Conservation (phyloP, 345 rosid genomes). For the Isatis tinctoria region DNA sequence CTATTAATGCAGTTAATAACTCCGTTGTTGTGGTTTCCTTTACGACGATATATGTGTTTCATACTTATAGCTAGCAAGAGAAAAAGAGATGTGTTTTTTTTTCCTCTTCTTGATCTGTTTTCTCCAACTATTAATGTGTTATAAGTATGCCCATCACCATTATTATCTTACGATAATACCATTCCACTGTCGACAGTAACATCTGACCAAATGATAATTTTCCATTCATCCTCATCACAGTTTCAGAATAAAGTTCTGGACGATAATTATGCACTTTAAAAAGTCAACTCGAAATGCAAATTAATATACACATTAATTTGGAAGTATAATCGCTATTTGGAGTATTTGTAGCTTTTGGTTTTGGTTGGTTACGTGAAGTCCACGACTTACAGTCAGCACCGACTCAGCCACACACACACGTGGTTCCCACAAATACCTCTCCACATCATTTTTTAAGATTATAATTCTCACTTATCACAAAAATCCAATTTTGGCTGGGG, state of each 20-base stretch:
- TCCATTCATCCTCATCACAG: neutral
- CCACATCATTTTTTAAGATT: neutral
- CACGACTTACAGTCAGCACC: conserved; percentile 23
- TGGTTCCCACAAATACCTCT: conserved; percentile 25
- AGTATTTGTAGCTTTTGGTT: neutral
- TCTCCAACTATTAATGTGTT: neutral
- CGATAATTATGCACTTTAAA: neutral
- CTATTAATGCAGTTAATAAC: neutral
- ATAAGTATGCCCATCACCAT: neutral
- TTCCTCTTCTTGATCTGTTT: neutral
- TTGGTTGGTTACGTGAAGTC: conserved; percentile 24
- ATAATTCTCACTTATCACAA: conserved; percentile 1
- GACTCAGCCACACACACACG: conserved; percentile 24
- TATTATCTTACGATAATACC: neutral
- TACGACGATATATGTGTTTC: neutral
- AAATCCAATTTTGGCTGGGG: neutral
- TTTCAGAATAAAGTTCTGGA: neutral
- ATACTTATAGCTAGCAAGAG: too few species aligned
- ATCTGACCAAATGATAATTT: neutral
- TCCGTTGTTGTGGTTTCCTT: neutral
- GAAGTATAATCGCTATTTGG: conserved; percentile 1
- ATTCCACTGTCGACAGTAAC: neutral
- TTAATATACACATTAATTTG: neutral
- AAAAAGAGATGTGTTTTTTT: neutral
- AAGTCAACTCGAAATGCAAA: neutral